Evolutionary conservation across 495 filamentous ascomycete species (phyloP), one percentile per base, ranked within the genome.

Genomic region (Rhypophila decipiens): DNA sequence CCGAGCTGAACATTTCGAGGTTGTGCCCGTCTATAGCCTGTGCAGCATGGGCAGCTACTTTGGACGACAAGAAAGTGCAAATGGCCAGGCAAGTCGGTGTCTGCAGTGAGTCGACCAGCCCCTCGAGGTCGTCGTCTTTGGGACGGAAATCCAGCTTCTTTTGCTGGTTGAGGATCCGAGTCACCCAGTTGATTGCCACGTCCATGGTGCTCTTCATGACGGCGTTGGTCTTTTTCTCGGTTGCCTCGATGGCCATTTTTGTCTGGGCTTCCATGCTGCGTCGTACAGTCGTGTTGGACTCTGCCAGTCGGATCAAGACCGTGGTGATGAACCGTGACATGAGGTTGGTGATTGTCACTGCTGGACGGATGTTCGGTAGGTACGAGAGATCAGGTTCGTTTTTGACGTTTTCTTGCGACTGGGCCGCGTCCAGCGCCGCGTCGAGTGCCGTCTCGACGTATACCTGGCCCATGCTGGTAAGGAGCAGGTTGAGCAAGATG

Each of bases 401-500:
- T 58, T 87, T 95, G 13, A 74, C 64, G 42, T 73, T 77, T 59
- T 95, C 88, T 58, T 93, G 87, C 3, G 84, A 73, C 11, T 80
- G 73, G 44, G 88, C 84, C 42, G 74, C 69, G 58, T 95, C 88
- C 39, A 84, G 73, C 34, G 86, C 86, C 46, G 90, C 87, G 57
- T 97, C 93, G 4, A 99, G 77, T 24, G 87, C 87, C 2, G 95
- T 91, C 58, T 99, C 94, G 23, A 99, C 73, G 58, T 97, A 99
- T 31, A 90, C 85, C 56, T 94, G 89, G 42, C 88, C 90, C 86
- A 96, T 93, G 50, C 86, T 85, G 13, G 82, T 79, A 20, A 96
- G 76, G 1, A 99, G 79, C 7, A 97, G 79, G 61, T 84, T 86
- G 34, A 96, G 71, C 15, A 96, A 75, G 47, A 87, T 82, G n/a